Base-by-base conservation (phyloP, 768 basidiomycete genomes). In the Chiua virens region DNA sequence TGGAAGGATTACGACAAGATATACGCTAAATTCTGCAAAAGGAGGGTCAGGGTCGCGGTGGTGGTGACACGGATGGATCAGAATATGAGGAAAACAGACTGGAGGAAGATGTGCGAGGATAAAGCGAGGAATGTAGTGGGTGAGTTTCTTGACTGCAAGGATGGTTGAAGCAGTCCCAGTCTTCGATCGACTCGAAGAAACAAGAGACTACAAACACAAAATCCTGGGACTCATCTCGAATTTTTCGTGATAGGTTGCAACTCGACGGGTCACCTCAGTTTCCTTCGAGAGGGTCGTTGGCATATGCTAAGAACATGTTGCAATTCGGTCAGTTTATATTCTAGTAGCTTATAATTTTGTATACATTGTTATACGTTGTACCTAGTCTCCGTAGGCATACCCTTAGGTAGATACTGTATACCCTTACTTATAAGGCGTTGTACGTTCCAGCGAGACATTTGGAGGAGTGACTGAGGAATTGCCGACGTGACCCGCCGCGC, bases 1-100 rank as follows among this genome's bases (percentile, higher is more conserved):
- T 62, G 60, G 55, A 58, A 47, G 42, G 32, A 23, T n/a, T 55
- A 52, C 25, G 20, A 28, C 39, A 58, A 49, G 20, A 49, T 62
- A 43, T 48, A 34, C 27, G 35, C n/a, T 25, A 51, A 54, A 28
- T 61, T 57, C 27, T 52, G 55, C 42, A 53, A 32, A 30, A 47
- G 30, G n/a, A 50, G 21, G 10, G 20, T 41, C 47, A 58, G 43
- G 30, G 32, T 60, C 10, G 59, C 35, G 15, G 54, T 60, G 39
- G 48, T 57, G 20, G 59, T 60, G 14, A 60, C 55, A 23, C 48
- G 37, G 37, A 40, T 55, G 53, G 49, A 48, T 42, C 2, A 0
- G 46, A 7, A 28, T 23, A 54, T 25, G n/a, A 14, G 34, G 37
- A 23, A 22, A 4, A 46, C 32, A 13, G 27, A 41, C 8, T 59